A percentile compares a stretch with the other conserved stretches of the same genome.
These are phyloP conservation scores for Polytrichum commune DNA, from an alignment of 225 moss, liverwort and hornwort genomes.

Conservation along the genomic window DNA sequence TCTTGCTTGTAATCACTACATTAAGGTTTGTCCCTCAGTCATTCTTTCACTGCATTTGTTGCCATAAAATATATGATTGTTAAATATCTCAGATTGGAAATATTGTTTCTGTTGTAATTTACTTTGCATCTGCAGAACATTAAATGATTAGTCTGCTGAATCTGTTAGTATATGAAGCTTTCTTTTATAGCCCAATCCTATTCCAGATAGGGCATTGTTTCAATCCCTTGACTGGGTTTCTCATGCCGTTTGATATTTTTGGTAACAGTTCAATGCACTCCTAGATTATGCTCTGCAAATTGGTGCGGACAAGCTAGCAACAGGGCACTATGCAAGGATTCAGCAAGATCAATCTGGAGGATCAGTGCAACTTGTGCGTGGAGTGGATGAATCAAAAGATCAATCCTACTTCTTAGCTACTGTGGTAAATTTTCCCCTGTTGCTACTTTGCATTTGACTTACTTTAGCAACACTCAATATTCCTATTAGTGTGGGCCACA, in stretches of 20 bases:
- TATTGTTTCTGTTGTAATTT: too few species aligned
- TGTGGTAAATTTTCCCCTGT: constrained; percentile 52
- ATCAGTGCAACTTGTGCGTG: constrained; percentile 73
- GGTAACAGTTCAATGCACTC: constrained; percentile 81
- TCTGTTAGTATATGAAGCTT: too few species aligned
- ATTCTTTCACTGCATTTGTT: background rate
- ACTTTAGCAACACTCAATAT: background rate
- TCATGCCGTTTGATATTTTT: background rate
- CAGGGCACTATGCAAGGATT: constrained; percentile 93
- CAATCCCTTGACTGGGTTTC: too few species aligned
- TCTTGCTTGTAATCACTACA: constrained; percentile 88
- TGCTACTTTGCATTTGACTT: background rate
- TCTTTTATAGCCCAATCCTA: too few species aligned
- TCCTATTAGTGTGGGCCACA: too few species aligned
- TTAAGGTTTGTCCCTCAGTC: constrained; percentile 50
- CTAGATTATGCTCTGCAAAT: constrained; percentile 69
- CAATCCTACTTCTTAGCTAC: constrained; percentile 96
- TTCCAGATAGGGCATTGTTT: too few species aligned
- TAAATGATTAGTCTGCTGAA: too few species aligned
- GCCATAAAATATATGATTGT: too few species aligned
- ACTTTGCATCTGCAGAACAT: background rate
- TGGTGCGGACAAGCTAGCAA: constrained; percentile 87
- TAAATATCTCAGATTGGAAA: too few species aligned
- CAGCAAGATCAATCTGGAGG: constrained; percentile 36
- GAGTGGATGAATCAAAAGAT: constrained; percentile 73